Evolutionary conservation across 2,329 filamentous ascomycete genomes (phyloP).

Genomic region (Amauroascus niger): DNA sequence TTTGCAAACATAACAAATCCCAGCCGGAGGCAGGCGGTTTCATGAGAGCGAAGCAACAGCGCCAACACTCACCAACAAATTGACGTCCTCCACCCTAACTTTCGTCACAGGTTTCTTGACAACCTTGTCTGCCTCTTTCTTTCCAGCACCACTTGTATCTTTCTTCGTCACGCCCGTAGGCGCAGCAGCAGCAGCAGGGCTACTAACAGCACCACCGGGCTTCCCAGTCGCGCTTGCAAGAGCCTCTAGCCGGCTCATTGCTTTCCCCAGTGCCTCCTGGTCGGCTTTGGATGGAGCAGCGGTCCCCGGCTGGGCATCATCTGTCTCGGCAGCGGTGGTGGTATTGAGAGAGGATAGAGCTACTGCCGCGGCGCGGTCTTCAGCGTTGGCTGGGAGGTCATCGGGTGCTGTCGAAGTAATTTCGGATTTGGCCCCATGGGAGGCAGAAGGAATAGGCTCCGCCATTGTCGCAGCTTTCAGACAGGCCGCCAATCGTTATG

Average conservation of each 20-base stretch:
- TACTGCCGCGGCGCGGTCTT: constrained; percentile 44
- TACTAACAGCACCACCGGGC: constrained; percentile 16
- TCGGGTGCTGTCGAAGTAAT: constrained; percentile 28
- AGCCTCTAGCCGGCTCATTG: constrained; percentile 42
- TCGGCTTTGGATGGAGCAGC: constrained; percentile 31
- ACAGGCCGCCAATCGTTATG: too few species aligned
- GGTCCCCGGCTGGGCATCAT: constrained; percentile 20
- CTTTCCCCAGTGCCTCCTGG: constrained; percentile 42
- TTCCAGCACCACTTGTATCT: constrained; percentile 17
- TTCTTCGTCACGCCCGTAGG: constrained; percentile 21
- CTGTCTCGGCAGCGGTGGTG: constrained; percentile 28
- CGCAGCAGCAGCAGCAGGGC: constrained; percentile 16
- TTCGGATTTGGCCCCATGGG: constrained; percentile 20
- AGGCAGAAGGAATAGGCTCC: constrained; percentile 1
- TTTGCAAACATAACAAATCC: neutral
- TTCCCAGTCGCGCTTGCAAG: constrained; percentile 19
- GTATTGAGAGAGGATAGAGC: constrained; percentile 41
- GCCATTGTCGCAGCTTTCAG: constrained; percentile 4
- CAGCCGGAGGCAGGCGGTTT: neutral
- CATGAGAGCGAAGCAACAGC: constrained; percentile 2
- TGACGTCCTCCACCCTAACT: constrained; percentile 38
- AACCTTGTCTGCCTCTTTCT: constrained; percentile 24
- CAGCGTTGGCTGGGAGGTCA: constrained; percentile 36
- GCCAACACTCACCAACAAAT: constrained; percentile 34
- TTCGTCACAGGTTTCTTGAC: constrained; percentile 36